Percentiles rank a stretch among this genome's conserved stretches.
Evolutionary conservation across 148 eudicot species (phyloP).

Genomic region (Rheum nobile): DNA sequence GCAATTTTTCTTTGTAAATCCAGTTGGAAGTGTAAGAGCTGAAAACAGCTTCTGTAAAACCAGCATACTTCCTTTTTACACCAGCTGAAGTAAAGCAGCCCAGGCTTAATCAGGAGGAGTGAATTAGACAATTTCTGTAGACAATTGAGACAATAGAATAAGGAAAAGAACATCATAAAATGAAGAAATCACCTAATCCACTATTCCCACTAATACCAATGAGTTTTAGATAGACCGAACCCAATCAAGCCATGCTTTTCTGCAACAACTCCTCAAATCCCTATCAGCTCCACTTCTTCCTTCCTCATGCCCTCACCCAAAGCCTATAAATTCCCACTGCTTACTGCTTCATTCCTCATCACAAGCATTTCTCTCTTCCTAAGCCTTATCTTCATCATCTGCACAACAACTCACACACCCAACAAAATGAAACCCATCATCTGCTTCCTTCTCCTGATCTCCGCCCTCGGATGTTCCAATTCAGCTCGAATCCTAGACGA

Average conservation of each 20-base stretch:
- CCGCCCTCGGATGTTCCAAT: neutral
- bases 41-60: neutral
- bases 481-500: neutral
- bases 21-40: neutral
- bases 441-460: neutral
- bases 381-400: neutral
- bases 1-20: neutral
- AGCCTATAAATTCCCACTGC: neutral
- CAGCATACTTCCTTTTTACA: neutral
- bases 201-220: neutral
- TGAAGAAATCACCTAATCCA: neutral
- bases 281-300: neutral
- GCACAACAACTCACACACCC: neutral
- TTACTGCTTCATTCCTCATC: conserved; percentile 1
- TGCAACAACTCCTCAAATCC: conserved; percentile 2
- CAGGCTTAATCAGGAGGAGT: too few relatives aligned
- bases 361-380: neutral
- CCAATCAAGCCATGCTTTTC: neutral
- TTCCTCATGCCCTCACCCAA: neutral
- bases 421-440: neutral
- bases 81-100: neutral
- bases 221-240: conserved; percentile 4
- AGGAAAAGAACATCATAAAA: too few relatives aligned
- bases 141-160: too few relatives aligned
- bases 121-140: too few relatives aligned